These are phyloP conservation scores for Ettlia oleoabundans DNA, from an alignment of 139 green algal species.

Conservation along the genomic window DNA sequence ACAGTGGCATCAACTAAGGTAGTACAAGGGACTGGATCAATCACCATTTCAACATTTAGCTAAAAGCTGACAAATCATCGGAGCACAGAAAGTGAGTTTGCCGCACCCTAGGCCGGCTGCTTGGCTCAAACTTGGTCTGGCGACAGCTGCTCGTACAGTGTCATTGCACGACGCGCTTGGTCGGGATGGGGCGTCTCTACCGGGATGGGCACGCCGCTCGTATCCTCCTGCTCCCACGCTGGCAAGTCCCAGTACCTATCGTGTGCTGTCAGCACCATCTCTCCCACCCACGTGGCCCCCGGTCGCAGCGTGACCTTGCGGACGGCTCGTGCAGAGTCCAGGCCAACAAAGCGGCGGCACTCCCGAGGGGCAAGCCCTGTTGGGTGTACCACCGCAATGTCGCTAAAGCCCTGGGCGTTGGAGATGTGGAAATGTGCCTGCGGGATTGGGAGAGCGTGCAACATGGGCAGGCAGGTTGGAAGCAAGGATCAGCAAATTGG, in stretches of 20 bases:
- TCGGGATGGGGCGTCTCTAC: neutral
- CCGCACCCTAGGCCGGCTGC: too few species aligned
- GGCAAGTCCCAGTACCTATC: slow-evolving; percentile 49
- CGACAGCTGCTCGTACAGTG: neutral
- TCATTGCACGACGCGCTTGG: neutral
- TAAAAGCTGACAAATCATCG: too few species aligned
- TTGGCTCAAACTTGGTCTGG: too few species aligned
- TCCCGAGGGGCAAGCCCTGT: neutral
- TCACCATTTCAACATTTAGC: too few species aligned
- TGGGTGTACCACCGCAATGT: slow-evolving; percentile 36
- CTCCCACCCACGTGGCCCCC: slow-evolving; percentile 46
- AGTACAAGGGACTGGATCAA: too few species aligned
- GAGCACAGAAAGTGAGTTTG: too few species aligned
- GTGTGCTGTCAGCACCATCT: slow-evolving; percentile 47
- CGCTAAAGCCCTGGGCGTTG: slow-evolving; percentile 35
- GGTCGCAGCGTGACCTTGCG: slow-evolving; percentile 44
- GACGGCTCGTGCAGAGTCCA: slow-evolving; percentile 27
- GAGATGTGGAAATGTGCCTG: slow-evolving; percentile 36
- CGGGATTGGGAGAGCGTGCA: neutral
- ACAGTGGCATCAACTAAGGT: too few species aligned
- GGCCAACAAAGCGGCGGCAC: slow-evolving; percentile 33
- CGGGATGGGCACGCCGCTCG: slow-evolving; percentile 6
- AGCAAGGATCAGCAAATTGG: neutral
- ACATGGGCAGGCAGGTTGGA: neutral
- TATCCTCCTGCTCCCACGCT: slow-evolving; percentile 50